Conservation (phyloP, 2,329 filamentous ascomycete genomes). For the Apiospora hydei region DNA sequence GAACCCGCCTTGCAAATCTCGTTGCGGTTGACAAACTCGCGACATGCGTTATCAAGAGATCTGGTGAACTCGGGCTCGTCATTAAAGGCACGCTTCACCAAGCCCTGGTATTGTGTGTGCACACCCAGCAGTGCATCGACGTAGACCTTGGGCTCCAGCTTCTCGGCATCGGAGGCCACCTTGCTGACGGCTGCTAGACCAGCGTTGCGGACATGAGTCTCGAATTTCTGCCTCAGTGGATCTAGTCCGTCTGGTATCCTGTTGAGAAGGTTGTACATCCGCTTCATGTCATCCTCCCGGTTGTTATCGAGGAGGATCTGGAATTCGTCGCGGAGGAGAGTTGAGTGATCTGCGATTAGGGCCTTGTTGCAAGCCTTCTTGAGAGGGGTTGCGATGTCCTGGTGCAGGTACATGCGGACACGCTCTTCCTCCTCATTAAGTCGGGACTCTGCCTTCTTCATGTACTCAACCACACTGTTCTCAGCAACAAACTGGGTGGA, state of each 20-base stretch:
- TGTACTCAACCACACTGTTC: constrained; percentile 98
- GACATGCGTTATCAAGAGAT: constrained; percentile 94
- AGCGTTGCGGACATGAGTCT: constrained; percentile 90
- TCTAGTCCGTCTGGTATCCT: constrained; percentile 92
- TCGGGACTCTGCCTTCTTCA: constrained; percentile 97
- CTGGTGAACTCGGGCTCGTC: constrained; percentile 97
- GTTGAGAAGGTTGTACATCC: constrained; percentile 93
- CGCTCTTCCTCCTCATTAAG: constrained; percentile 94
- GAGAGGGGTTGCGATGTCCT: constrained; percentile 83
- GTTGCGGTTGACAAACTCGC: constrained; percentile 98
- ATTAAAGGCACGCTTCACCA: constrained; percentile 91
- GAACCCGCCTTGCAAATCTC: constrained; percentile 93
- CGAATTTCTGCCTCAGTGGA: constrained; percentile 85
- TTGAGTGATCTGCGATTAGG: constrained; percentile 87
- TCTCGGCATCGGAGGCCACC: constrained; percentile 86
- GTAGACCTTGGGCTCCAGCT: constrained; percentile 94
- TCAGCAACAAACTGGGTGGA: constrained; percentile 94
- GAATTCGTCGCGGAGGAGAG: constrained; percentile 91
- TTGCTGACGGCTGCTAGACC: constrained; percentile 90
- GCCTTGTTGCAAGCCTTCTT: constrained; percentile 90
- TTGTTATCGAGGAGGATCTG: constrained; percentile 93
- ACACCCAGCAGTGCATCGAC: constrained; percentile 94
- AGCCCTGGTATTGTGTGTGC: constrained; percentile 88
- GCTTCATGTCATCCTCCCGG: constrained; percentile 90
- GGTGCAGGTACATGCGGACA: constrained; percentile 88